Percentiles rank a stretch among this genome's conserved stretches.
Conservation (phyloP, 768 basidiomycete genomes). For the Phallus indusiatus region DNA sequence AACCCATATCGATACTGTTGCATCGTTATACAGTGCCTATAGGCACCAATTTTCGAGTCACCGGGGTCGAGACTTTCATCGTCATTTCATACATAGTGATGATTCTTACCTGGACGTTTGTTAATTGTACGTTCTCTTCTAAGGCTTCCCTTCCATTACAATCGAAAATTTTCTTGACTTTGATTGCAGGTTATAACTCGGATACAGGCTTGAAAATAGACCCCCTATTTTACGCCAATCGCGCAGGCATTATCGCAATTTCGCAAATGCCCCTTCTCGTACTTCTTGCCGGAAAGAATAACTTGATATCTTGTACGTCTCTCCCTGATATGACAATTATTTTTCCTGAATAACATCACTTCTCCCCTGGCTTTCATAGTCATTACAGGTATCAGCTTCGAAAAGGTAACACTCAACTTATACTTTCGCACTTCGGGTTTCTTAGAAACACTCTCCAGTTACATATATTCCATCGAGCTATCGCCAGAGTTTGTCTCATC, state of each 20-base stretch:
- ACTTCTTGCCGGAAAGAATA: conserved; percentile 26
- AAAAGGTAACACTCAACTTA: conserved; percentile 7
- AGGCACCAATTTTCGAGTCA: background rate
- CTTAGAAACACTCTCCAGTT: background rate
- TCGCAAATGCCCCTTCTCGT: conserved; percentile 22
- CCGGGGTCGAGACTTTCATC: conserved; percentile 33
- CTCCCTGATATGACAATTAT: background rate
- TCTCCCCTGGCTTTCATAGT: background rate
- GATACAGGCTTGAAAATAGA: conserved; percentile 12
- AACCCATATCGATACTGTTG: conserved; percentile 26
- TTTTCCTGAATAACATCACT: background rate
- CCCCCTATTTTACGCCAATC: background rate
- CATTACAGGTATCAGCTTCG: conserved; percentile 11
- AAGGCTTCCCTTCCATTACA: background rate
- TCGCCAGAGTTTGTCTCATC: conserved; percentile 6
- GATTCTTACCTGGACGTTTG: conserved; percentile 34
- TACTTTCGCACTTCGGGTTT: background rate
- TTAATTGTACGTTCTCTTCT: conserved; percentile 31
- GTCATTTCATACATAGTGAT: conserved; percentile 36
- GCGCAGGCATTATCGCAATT: conserved; percentile 9
- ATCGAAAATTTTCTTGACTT: background rate
- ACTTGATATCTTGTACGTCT: conserved; percentile 16
- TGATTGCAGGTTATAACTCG: conserved; percentile 13
- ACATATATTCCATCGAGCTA: conserved; percentile 10
- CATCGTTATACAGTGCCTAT: conserved; percentile 30